Evolutionary conservation across 352 stramenopile genomes (phyloP), one percentile per base, ranked within the genome.

Genomic region (Pelagophyceae sp.): DNA sequence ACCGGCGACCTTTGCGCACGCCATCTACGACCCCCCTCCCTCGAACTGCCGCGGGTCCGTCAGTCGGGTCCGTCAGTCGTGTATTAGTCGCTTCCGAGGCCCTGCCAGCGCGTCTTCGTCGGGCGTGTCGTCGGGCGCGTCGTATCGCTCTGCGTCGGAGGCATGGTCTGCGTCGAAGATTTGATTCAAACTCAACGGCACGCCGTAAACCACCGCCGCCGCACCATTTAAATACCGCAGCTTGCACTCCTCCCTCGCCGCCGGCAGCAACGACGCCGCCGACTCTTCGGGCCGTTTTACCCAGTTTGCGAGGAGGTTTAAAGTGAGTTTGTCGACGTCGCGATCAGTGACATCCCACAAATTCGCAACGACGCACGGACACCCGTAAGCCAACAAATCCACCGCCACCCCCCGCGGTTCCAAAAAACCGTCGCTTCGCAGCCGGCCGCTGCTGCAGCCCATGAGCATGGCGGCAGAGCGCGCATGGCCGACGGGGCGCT

Each of bases 331-430:
- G 84, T 99, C 96, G 78, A 99, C 97, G 83, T 99, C 96, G 75
- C 90, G 88, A 82, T 99, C 96, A 33, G 95, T 99, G 25, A 99
- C 95, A 83, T 99, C 96, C 96, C 96, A 99, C 20, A 99, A 86
- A 89, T 98, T 99, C 25, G 92, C 95, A 31, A 99, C 86, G n/a
- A 99, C 95, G 3, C 90, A 93, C 0, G 93, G 91, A 58, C 92
- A 92, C 5, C 94, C 93, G 40, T 91, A 90, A 32, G 84, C 83
- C 25, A 99, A 82, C 82, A 99, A 98, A n/a, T 89, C 90, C 0
- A 97, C 80, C 38, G 94, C 92, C 45, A 97, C 92, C 11, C 95
- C 95, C 79, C 95, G 88, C 11, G 96, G 93, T 74, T 97, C 94
- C 78, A 97, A 98, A 33, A 87, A 37, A 29, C 77, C 72, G 11